A percentile compares a stretch with the other conserved stretches of the same genome.
Conservation (phyloP, 2,329 filamentous ascomycete genomes). For the Verticillium albo-atrum region DNA sequence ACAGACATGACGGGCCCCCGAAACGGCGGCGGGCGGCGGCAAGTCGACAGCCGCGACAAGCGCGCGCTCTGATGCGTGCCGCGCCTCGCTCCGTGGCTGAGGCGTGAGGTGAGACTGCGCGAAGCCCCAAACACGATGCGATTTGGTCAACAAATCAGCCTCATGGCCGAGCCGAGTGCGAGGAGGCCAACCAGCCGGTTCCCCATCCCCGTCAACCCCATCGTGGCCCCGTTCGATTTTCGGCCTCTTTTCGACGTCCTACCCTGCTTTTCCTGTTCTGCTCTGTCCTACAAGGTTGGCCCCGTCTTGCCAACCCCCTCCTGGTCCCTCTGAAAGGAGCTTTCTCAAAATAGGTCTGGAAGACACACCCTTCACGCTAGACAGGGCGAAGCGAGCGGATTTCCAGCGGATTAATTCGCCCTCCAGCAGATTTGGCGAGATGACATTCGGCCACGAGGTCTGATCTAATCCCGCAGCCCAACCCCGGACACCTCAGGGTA, state of each 20-base stretch:
- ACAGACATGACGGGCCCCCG: background rate
- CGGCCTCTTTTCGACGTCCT: background rate
- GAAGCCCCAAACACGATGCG: no score
- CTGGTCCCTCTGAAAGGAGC: background rate
- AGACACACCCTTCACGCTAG: background rate
- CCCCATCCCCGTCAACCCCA: background rate
- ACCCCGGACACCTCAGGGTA: background rate
- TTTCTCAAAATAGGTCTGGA: background rate
- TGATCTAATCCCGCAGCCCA: background rate
- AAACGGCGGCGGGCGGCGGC: background rate
- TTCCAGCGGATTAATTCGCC: background rate
- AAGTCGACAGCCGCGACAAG: background rate
- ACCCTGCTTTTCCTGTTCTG: background rate
- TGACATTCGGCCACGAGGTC: background rate
- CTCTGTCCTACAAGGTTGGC: background rate
- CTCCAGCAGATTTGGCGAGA: background rate
- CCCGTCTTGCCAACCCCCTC: background rate
- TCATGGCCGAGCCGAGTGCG: background rate
- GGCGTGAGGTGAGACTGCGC: background rate
- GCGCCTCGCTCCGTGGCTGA: background rate
- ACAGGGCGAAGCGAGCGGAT: background rate
- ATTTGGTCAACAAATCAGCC: background rate
- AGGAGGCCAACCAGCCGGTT: background rate
- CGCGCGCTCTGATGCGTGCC: background rate
- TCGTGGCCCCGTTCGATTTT: background rate